Evolutionary conservation across 441 rosid genomes (phyloP).

Genomic region (Erodium trifolium): DNA sequence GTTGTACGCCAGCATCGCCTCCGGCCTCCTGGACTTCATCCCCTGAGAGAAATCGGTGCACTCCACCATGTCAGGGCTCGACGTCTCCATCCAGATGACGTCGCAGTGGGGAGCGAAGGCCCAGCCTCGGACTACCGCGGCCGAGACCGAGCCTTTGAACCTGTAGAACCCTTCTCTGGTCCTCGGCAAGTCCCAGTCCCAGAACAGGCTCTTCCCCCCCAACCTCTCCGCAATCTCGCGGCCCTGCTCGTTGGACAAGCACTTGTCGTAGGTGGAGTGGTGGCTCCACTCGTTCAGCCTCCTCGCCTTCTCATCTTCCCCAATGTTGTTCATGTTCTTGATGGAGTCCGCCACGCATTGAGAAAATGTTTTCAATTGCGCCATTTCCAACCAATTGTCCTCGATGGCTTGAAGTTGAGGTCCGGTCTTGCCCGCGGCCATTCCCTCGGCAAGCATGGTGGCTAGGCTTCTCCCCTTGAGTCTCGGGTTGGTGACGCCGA

Average conservation of each 20-base stretch:
- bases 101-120: slow-evolving; percentile 77
- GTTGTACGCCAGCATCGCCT: slow-evolving; percentile 78
- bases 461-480: slow-evolving; percentile 59
- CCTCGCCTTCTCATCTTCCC: slow-evolving; percentile 36
- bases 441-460: slow-evolving; percentile 52
- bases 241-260: slow-evolving; percentile 60
- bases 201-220: slow-evolving; percentile 65
- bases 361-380: slow-evolving; percentile 67
- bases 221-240: slow-evolving; percentile 54
- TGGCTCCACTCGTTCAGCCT: slow-evolving; percentile 58
- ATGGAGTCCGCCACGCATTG: slow-evolving; percentile 55
- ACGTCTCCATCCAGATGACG: slow-evolving; percentile 85
- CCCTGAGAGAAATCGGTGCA: slow-evolving; percentile 70
- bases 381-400: slow-evolving; percentile 68
- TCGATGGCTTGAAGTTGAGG: slow-evolving; percentile 66
- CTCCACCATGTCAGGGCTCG: slow-evolving; percentile 67
- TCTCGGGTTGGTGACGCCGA: slow-evolving; percentile 71
- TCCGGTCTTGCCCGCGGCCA: slow-evolving; percentile 67
- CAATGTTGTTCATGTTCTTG: slow-evolving; percentile 28
- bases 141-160: slow-evolving; percentile 71
- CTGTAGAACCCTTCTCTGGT: slow-evolving; percentile 91
- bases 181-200: slow-evolving; percentile 95
- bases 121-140: slow-evolving; percentile 76
- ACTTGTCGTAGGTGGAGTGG: slow-evolving; percentile 54
- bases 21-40: slow-evolving; percentile 55